These are phyloP conservation scores for Zarea fungicola DNA, from an alignment of 2,329 filamentous ascomycete species.

Conservation along the genomic window DNA sequence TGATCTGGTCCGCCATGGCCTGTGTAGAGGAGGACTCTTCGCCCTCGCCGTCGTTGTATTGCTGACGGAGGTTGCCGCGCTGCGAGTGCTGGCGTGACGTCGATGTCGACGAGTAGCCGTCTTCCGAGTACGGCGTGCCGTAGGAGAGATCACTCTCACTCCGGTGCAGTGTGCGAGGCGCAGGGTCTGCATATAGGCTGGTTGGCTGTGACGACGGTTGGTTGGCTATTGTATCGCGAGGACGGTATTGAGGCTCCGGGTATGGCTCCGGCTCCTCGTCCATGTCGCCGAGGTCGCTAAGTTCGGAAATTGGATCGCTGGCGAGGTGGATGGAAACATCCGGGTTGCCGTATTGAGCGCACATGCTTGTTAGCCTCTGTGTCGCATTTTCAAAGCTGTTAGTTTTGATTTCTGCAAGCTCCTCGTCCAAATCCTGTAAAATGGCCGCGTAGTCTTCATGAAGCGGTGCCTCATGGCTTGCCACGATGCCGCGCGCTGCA, in stretches of 20 bases:
- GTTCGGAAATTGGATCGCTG: conserved; percentile 32
- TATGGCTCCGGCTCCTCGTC: conserved; percentile 37
- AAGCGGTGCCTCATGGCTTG: conserved; percentile 20
- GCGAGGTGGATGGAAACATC: not conserved
- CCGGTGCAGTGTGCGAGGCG: conserved; percentile 2
- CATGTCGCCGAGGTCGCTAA: conserved; percentile 45
- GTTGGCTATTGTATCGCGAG: not conserved
- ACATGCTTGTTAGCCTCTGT: conserved; percentile 14
- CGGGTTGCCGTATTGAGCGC: not conserved
- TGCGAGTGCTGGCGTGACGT: conserved; percentile 5
- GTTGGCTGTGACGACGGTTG: not conserved
- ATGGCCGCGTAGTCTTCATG: conserved; percentile 40
- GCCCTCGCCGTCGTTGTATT: not conserved
- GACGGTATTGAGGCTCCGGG: conserved; percentile 13
- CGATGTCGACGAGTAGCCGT: conserved; percentile 4
- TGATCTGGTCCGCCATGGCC: not conserved
- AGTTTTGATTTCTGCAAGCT: conserved; percentile 30
- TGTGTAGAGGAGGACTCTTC: not conserved
- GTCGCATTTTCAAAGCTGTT: conserved; percentile 20
- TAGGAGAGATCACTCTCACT: not conserved
- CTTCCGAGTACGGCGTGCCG: not conserved
- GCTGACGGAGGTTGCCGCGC: not conserved
- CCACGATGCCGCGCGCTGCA: conserved; percentile 21
- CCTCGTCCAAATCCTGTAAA: conserved; percentile 35
- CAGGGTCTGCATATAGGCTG: conserved; percentile 5